These are phyloP conservation scores for Capsicum chinense DNA, from an alignment of 257 asterid species.

Conservation along the genomic window DNA sequence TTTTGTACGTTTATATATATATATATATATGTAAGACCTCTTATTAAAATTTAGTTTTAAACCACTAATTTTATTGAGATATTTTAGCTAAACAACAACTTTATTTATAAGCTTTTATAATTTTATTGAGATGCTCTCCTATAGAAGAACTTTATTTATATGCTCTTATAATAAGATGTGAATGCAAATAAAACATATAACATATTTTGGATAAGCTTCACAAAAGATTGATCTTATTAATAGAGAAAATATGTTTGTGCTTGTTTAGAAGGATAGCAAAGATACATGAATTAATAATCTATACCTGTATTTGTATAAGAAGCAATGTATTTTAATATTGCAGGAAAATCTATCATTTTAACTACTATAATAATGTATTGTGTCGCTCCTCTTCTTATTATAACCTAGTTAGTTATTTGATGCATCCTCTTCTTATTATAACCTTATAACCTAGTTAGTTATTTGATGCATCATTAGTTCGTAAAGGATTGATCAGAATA, in stretches of 20 bases:
- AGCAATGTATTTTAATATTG: neutral
- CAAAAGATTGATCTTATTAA: too few species aligned
- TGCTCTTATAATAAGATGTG: neutral
- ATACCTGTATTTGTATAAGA: too few species aligned
- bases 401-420: neutral
- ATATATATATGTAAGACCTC: too few species aligned
- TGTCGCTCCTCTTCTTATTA: neutral
- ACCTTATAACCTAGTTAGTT: too few species aligned
- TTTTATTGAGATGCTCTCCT: too few species aligned
- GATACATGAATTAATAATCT: neutral
- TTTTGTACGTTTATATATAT: too few species aligned
- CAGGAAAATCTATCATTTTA: neutral
- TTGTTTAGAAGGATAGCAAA: neutral
- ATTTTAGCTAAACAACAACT: too few species aligned
- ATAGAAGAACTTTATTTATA: too few species aligned
- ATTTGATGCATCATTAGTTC: neutral
- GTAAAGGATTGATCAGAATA: neutral
- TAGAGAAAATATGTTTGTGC: neutral
- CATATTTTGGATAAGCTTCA: neutral
- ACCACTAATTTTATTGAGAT: too few species aligned
- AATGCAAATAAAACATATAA: neutral
- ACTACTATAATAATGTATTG: neutral
- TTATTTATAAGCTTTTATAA: too few species aligned
- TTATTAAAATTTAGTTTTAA: too few species aligned
- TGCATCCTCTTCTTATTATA: neutral